Evolutionary conservation across 169 alveolate genomes (phyloP).

Genomic region (Cytauxzoon felis): DNA sequence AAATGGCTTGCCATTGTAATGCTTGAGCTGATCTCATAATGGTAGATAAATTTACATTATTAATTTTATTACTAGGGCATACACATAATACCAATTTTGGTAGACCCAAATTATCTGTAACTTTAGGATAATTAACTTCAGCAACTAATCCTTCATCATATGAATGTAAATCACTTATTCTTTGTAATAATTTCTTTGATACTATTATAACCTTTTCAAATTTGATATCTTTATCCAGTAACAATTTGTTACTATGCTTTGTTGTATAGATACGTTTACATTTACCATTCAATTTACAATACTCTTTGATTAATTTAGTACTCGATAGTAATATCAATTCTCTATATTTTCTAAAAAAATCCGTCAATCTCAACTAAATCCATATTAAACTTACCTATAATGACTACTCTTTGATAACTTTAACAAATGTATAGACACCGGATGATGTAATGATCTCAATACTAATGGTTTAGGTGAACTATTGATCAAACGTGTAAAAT

Average conservation of each 20-base stretch:
- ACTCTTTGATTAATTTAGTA: slow-evolving; percentile 47
- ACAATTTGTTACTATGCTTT: slow-evolving; percentile 39
- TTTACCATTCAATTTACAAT: slow-evolving; percentile 51
- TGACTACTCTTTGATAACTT: slow-evolving; percentile 51
- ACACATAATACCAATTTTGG: slow-evolving; percentile 53
- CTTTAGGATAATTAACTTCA: slow-evolving; percentile 58
- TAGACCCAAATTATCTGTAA: slow-evolving; percentile 38
- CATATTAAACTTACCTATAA: slow-evolving; percentile 28
- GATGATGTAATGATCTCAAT: slow-evolving; percentile 49
- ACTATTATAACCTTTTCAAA: slow-evolving; percentile 40
- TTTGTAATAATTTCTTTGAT: slow-evolving; percentile 46
- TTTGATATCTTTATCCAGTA: slow-evolving; percentile 34
- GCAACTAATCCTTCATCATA: slow-evolving; percentile 53
- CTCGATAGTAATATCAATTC: slow-evolving; percentile 51
- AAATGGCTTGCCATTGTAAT: slow-evolving; percentile 63
- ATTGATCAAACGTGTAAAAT: slow-evolving; percentile 52
- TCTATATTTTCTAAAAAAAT: slow-evolving; percentile 43
- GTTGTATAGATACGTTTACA: slow-evolving; percentile 59
- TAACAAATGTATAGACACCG: slow-evolving; percentile 50
- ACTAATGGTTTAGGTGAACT: slow-evolving; percentile 62
- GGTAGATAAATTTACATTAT: slow-evolving; percentile 21
- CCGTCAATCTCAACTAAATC: background rate
- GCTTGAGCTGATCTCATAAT: slow-evolving; percentile 62
- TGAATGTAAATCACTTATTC: slow-evolving; percentile 48
- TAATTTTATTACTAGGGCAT: slow-evolving; percentile 34